A percentile compares a stretch with the other conserved stretches of the same genome.
These are phyloP conservation scores for Termitomyces sp. DNA, from an alignment of 768 basidiomycete species.

Conservation along the genomic window DNA sequence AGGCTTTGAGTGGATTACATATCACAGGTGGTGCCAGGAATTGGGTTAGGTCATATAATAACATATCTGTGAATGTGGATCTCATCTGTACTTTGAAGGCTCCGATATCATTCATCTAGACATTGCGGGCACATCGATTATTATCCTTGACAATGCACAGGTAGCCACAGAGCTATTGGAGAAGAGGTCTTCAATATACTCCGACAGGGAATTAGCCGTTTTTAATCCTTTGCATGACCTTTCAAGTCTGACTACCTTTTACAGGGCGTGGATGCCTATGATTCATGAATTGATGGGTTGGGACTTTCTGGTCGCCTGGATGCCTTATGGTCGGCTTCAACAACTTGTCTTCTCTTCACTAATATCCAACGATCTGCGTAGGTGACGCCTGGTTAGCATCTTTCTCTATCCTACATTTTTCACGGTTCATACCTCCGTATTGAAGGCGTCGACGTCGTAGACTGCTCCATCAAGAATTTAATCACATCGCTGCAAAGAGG, in stretches of 20 bases:
- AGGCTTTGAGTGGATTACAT: neutral
- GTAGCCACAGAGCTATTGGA: slow-evolving; percentile 25
- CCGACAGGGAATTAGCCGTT: slow-evolving; percentile 1
- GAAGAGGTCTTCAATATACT: slow-evolving; percentile 24
- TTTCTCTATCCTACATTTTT: neutral
- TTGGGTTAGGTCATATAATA: neutral
- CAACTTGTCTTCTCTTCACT: neutral
- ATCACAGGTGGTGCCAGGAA: slow-evolving; percentile 4
- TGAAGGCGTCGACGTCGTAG: slow-evolving; percentile 25
- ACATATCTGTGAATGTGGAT: neutral
- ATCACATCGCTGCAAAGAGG: slow-evolving; percentile 14
- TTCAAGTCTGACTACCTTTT: neutral
- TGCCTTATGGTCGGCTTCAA: slow-evolving; percentile 16
- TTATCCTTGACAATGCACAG: slow-evolving; percentile 24
- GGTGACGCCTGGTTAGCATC: slow-evolving; percentile 11
- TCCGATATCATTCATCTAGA: slow-evolving; percentile 26
- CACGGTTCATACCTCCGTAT: neutral
- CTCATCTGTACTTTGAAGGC: slow-evolving; percentile 2
- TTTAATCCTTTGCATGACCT: neutral
- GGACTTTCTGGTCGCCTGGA: slow-evolving; percentile 15
- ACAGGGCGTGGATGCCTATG: slow-evolving; percentile 19
- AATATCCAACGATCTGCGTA: neutral
- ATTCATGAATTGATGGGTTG: slow-evolving; percentile 25
- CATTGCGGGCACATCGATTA: slow-evolving; percentile 21
- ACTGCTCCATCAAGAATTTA: slow-evolving; percentile 24